These are phyloP conservation scores for Reticulascus tulasneorum DNA, from an alignment of 2,329 filamentous ascomycete genomes.

Conservation along the genomic window DNA sequence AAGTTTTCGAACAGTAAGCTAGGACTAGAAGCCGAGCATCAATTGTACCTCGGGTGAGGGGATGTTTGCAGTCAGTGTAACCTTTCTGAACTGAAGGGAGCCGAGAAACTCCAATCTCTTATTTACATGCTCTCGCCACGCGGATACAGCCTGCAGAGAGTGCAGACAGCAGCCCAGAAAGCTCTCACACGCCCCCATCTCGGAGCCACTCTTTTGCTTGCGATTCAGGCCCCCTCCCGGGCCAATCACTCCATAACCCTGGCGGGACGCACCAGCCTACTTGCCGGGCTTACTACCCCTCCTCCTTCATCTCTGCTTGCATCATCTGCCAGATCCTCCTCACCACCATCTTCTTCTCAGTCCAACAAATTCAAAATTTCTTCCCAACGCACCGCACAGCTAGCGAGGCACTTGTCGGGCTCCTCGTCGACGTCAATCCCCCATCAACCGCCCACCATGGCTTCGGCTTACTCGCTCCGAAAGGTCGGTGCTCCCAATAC, in stretches of 20 bases:
- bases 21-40: too few species aligned
- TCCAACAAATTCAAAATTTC: constrained; percentile 37
- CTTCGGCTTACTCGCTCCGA: constrained; percentile 69
- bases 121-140: too few species aligned
- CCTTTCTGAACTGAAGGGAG: too few species aligned
- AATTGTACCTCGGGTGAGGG: too few species aligned
- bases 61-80: too few species aligned
- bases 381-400: constrained; percentile 47
- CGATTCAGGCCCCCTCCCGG: constrained; percentile 15
- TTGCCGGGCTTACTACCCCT: constrained; percentile 20
- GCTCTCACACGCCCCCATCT: constrained; percentile 9
- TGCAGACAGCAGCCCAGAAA: constrained; percentile 5
- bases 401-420: constrained; percentile 51
- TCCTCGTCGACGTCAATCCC: constrained; percentile 22
- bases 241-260: constrained; percentile 26
- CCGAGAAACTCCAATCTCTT: too few species aligned
- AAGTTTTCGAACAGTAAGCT: too few species aligned
- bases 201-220: constrained; percentile 10
- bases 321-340: constrained; percentile 16
- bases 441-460: constrained; percentile 42
- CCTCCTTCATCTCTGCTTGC: constrained; percentile 25
- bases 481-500: constrained; percentile 90
- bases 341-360: constrained; percentile 10
- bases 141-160: constrained; percentile 6
- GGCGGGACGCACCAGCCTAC: constrained; percentile 20